Evolutionary conservation across 2,329 filamentous ascomycete species (phyloP).

Genomic region (Sporothrix globosa): DNA sequence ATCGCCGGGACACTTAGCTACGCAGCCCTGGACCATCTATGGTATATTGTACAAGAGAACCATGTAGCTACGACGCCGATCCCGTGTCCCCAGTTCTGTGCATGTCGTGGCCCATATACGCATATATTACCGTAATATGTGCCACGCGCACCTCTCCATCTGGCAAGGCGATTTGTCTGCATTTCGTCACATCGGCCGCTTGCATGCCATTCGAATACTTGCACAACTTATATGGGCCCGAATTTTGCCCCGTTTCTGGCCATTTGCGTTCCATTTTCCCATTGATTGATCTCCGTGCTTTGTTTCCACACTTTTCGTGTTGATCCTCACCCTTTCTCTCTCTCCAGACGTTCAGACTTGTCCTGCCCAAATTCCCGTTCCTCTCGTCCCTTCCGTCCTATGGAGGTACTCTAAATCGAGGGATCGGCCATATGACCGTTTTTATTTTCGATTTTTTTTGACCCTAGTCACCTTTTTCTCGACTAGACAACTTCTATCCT

Average conservation of each 20-base stretch:
- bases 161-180: not conserved
- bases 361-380: not conserved
- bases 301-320: constrained; percentile 24
- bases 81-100: not conserved
- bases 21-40: not conserved
- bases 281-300: constrained; percentile 31
- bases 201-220: constrained; percentile 4
- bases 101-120: constrained; percentile 4
- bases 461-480: not conserved
- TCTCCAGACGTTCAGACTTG: not conserved
- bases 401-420: constrained; percentile 14
- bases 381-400: not conserved
- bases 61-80: not conserved
- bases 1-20: no score
- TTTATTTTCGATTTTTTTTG: not conserved
- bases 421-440: not conserved
- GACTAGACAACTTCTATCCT: not conserved
- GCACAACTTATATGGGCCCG: not conserved
- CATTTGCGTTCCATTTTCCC: constrained; percentile 28
- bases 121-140: constrained; percentile 17
- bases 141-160: constrained; percentile 11
- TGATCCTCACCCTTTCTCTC: constrained; percentile 2
- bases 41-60: no score
- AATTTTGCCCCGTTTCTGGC: constrained; percentile 23
- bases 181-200: not conserved